Evolutionary conservation across 495 filamentous ascomycete species (phyloP), one percentile per base, ranked within the genome.

Genomic region (Jackrogersella multiformis): DNA sequence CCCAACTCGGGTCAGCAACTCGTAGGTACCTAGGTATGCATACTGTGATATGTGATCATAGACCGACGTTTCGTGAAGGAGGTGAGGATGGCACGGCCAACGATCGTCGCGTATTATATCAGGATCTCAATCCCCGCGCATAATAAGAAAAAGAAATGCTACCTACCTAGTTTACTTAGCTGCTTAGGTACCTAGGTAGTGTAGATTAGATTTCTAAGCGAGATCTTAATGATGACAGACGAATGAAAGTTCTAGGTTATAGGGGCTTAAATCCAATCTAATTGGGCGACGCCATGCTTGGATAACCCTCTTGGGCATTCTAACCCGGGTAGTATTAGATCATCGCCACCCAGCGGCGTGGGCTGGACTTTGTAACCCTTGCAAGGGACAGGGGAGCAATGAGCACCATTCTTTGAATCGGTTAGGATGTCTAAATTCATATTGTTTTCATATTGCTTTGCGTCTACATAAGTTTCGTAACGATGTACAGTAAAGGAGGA

Each of bases 351-450:
- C 15, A 18, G 36, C 45, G 46, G 46, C 30, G 38, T 13, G 35
- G 44, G 48, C 28, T 55, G 60, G 4, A 15, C 26, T 57, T 32
- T 12, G 6, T 21, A 16, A 66, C 55, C 62, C 62, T 66, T 58
- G 62, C 32, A 44, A n/a, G 5, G n/a, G 45, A 38, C 62, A 45
- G 44, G 62, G 62, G 35, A 66, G 55, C 26, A 59, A 45, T 66
- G 21, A 23, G 28, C 53, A 57, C 44, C 61, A 39, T 35, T 38
- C 39, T 56, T 24, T 16, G 9, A 35, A 13, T 28, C 26, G 5
- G 26, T n/a, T 1, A 34, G 13, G 48, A 46, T 5, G 5, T 21
- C 12, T 1, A 5, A 24, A 12, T 46, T 23, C 35, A 5, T n/a
- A n/a, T 15, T 13, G 4, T 38, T 49, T 6, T 28, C 4, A 28